Evolutionary conservation across 2,329 filamentous ascomycete genomes (phyloP).

Genomic region (Clonostachys rosea): DNA sequence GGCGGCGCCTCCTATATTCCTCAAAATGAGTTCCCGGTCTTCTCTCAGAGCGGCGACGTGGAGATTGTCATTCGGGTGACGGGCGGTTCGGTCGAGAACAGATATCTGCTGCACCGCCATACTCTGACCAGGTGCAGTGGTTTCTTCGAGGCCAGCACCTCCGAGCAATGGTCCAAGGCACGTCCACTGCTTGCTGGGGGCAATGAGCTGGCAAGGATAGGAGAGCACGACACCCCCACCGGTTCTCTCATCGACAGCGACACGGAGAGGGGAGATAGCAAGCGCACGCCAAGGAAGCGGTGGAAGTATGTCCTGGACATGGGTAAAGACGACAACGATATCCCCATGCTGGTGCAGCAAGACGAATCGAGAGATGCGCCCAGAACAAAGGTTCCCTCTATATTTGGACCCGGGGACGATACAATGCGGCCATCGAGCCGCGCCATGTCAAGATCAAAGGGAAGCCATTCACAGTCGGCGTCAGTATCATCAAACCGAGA

Average conservation of each 20-base stretch:
- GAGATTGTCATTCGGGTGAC: slow-evolving; percentile 71
- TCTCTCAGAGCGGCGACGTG: slow-evolving; percentile 86
- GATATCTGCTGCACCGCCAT: slow-evolving; percentile 82
- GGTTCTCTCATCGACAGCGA: slow-evolving; percentile 9
- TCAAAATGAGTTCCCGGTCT: slow-evolving; percentile 90
- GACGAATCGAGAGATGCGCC: slow-evolving; percentile 32
- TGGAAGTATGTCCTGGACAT: slow-evolving; percentile 90
- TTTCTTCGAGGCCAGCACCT: slow-evolving; percentile 86
- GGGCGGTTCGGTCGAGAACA: slow-evolving; percentile 54
- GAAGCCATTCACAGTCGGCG: slow-evolving; percentile 47
- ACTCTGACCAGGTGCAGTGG: slow-evolving; percentile 87
- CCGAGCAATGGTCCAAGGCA: slow-evolving; percentile 62
- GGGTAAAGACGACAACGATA: slow-evolving; percentile 66
- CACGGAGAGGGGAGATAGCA: slow-evolving; percentile 8
- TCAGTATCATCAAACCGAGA: slow-evolving; percentile 33
- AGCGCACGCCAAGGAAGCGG: slow-evolving; percentile 35
- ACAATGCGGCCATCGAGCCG: not conserved
- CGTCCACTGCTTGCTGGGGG: slow-evolving; percentile 18
- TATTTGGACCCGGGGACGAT: slow-evolving; percentile 18
- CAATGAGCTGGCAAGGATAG: slow-evolving; percentile 49
- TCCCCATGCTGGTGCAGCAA: slow-evolving; percentile 85
- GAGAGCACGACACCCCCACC: slow-evolving; percentile 27
- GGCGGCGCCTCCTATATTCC: slow-evolving; percentile 65
- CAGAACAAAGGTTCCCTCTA: slow-evolving; percentile 13
- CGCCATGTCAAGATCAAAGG: slow-evolving; percentile 34